Base-by-base conservation (phyloP, 139 green algal genomes). In the Penium margaritaceum region DNA sequence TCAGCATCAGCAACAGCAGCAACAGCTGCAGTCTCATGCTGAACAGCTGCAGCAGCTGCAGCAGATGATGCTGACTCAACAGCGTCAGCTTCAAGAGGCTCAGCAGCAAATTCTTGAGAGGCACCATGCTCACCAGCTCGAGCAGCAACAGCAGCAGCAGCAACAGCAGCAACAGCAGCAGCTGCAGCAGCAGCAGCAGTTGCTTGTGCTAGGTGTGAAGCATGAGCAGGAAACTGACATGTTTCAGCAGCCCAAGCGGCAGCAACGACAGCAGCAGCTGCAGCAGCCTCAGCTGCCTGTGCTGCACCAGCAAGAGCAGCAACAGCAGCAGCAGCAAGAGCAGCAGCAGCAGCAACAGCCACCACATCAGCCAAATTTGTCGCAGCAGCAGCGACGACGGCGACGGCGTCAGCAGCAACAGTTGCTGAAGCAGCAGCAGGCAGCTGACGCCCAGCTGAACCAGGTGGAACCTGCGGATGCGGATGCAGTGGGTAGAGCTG, bases 291-390 rank as follows among this genome's bases (percentile, higher is more conserved):
- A 60, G 51, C 24, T 24, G 51, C 30, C 30, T 21, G 24, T n/a
- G 51, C 51, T n/a, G 51, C 51, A 33, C 24, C 51, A 60, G 24
- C 24, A 60, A 24, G 24, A 60, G 51, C 51, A 60, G 51, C 51
- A 60, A 24, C 51, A 60, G 51, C 30, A 60, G 24, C 51, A 60
- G 51, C 51, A 60, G 51, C 51, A 60, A 5, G 51, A 60, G 5
- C 29, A n/a, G n/a, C 51, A 60, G 51, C 51, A 60, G 51, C 51
- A 33, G 51, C 51, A 33, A 24, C 51, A 60, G 51, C 15, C 24
- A n/a, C 0, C 51, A 60, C 5, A 33, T 24, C 21, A 34, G 51
- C 24, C 51, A 60, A n/a, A n/a, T n/a, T n/a, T 60, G 51, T 9
- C 30, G 51, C 14, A 9, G 51, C 51, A 60, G 51, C 51, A 60